Conservation (phyloP, 768 basidiomycete species). For the Boletus insuetus region DNA sequence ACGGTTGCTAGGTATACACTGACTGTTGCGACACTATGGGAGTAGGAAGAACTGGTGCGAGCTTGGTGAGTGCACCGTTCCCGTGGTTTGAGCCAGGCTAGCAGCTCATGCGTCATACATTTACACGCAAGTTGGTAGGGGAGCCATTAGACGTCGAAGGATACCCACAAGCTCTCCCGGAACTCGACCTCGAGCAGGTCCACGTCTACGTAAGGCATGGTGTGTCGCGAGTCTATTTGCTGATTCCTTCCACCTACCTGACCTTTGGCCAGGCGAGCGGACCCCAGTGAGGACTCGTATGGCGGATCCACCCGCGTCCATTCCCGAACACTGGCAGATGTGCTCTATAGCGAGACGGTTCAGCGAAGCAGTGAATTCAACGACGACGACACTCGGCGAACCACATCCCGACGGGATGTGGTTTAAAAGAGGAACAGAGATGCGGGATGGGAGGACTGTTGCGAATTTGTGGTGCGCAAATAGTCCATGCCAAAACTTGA, state of each 20-base stretch:
- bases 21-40: too few species aligned
- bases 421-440: conserved; percentile 52
- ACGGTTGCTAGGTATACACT: too few species aligned
- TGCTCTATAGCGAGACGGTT: conserved; percentile 56
- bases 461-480: conserved; percentile 61
- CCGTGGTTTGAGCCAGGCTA: background rate
- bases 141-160: conserved; percentile 54
- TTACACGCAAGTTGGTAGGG: conserved; percentile 30
- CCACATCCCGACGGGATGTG: conserved; percentile 30
- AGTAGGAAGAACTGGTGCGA: background rate
- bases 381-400: conserved; percentile 9
- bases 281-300: conserved; percentile 73
- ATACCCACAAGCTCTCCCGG: conserved; percentile 57
- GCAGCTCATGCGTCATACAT: background rate
- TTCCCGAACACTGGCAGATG: conserved; percentile 69
- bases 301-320: conserved; percentile 55
- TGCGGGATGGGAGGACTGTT: conserved; percentile 48
- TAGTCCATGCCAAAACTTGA: background rate
- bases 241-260: background rate
- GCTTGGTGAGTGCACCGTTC: conserved; percentile 13
- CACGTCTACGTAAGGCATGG: conserved; percentile 77
- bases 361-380: conserved; percentile 40
- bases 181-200: conserved; percentile 63
- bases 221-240: conserved; percentile 30
- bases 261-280: conserved; percentile 56